Percentiles rank a stretch among this genome's conserved stretches.
These are phyloP conservation scores for Ceratobasidium sp. DNA, from an alignment of 1,284 basidiomycete genomes.

Conservation along the genomic window DNA sequence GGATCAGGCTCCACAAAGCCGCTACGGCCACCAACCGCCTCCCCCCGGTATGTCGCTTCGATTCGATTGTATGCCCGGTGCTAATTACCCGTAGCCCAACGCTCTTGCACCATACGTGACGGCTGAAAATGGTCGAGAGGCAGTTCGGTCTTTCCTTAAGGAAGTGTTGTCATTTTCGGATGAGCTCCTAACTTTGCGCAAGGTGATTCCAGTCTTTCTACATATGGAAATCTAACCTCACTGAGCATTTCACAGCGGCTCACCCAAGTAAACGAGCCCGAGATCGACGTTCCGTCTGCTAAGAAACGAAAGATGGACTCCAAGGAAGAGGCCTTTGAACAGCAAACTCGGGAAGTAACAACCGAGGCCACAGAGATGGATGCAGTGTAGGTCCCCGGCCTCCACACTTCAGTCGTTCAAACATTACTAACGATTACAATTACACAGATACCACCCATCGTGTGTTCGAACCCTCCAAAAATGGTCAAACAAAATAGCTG, in stretches of 20 bases:
- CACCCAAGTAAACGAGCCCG: constrained; percentile 57
- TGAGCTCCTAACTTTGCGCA: constrained; percentile 71
- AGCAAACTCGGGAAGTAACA: constrained; percentile 57
- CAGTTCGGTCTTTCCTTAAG: constrained; percentile 58
- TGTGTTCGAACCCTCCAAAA: constrained; percentile 79
- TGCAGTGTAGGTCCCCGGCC: constrained; percentile 56
- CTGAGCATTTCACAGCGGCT: constrained; percentile 47
- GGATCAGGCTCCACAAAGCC: constrained; percentile 87
- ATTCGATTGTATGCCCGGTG: background rate
- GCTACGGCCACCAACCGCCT: constrained; percentile 67
- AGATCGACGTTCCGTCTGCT: constrained; percentile 63
- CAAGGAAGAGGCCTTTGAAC: constrained; percentile 49
- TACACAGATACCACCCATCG: constrained; percentile 65
- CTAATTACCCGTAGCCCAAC: constrained; percentile 49
- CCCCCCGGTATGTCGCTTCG: constrained; percentile 49
- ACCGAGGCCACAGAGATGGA: constrained; percentile 60
- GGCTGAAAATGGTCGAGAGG: constrained; percentile 46
- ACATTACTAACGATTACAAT: constrained; percentile 18
- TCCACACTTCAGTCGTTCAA: background rate
- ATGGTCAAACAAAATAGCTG: constrained; percentile 92
- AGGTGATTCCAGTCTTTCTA: constrained; percentile 52
- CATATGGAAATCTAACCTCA: background rate
- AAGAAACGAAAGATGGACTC: constrained; percentile 52
- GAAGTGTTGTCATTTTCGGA: constrained; percentile 66
- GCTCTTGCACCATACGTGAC: constrained; percentile 47